Evolutionary conservation across 2,329 filamentous ascomycete species (phyloP).

Genomic region (Lojkania enalia): DNA sequence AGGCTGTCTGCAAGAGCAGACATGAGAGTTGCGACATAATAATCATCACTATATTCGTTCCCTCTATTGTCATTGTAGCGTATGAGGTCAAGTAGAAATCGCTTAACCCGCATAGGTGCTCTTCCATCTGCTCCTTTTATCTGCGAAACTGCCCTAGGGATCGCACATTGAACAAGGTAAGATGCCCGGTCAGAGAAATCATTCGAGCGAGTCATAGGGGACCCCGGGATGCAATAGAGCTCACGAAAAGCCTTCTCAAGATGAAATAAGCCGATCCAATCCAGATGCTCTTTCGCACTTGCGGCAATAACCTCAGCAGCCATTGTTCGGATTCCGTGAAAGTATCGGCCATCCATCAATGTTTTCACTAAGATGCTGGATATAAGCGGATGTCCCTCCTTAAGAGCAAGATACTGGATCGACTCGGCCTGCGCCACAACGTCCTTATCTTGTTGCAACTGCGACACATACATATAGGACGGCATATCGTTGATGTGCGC

Average conservation of each 20-base stretch:
- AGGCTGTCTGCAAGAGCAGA: conserved; percentile 61
- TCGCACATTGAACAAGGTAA: conserved; percentile 82
- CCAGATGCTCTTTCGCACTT: conserved; percentile 62
- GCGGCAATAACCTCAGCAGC: conserved; percentile 78
- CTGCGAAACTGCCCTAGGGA: conserved; percentile 77
- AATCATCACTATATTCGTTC: conserved; percentile 86
- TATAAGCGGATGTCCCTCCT: conserved; percentile 74
- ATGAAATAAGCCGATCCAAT: conserved; percentile 81
- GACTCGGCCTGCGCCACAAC: conserved; percentile 83
- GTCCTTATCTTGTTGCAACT: conserved; percentile 94
- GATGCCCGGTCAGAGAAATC: conserved; percentile 86
- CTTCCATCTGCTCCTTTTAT: conserved; percentile 75
- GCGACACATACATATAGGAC: conserved; percentile 96
- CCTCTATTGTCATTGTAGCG: conserved; percentile 93
- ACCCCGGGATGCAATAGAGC: conserved; percentile 81
- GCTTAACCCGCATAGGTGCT: conserved; percentile 76
- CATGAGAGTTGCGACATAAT: conserved; percentile 84
- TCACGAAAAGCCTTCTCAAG: conserved; percentile 84
- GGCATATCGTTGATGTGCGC: conserved; percentile 77
- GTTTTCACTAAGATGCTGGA: conserved; percentile 90
- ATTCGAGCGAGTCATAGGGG: conserved; percentile 80
- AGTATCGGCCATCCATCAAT: conserved; percentile 88
- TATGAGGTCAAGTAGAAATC: conserved; percentile 85
- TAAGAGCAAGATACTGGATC: conserved; percentile 71
- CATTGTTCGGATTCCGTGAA: conserved; percentile 86